These are phyloP conservation scores for Neophaeococcomyces mojaviensis DNA, from an alignment of 2,329 filamentous ascomycete species.

Conservation along the genomic window DNA sequence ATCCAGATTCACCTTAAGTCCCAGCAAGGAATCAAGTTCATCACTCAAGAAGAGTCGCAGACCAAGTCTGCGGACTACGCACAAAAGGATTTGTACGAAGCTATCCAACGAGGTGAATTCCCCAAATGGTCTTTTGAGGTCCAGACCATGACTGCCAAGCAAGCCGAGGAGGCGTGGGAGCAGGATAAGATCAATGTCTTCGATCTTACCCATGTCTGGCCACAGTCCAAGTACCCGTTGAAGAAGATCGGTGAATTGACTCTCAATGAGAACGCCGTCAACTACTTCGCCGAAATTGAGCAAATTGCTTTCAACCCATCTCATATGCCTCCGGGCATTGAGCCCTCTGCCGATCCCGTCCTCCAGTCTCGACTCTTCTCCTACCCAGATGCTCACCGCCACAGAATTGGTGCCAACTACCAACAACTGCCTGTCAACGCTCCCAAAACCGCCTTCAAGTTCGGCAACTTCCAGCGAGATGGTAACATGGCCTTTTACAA, in stretches of 20 bases:
- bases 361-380: constrained; percentile 64
- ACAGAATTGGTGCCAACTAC: constrained; percentile 58
- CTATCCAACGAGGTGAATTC: constrained; percentile 47
- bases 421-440: constrained; percentile 58
- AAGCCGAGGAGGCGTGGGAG: constrained; percentile 64
- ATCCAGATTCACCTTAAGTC: constrained; percentile 47
- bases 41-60: constrained; percentile 45
- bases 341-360: constrained; percentile 63
- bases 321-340: constrained; percentile 59
- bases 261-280: constrained; percentile 49
- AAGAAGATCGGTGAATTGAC: constrained; percentile 47
- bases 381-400: constrained; percentile 60
- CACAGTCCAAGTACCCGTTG: constrained; percentile 45
- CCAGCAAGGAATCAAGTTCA: constrained; percentile 45
- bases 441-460: constrained; percentile 41
- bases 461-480: constrained; percentile 64
- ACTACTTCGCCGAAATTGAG: constrained; percentile 61
- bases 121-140: constrained; percentile 45
- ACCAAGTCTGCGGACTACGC: constrained; percentile 46
- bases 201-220: constrained; percentile 49
- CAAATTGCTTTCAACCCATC: constrained; percentile 63
- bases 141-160: constrained; percentile 46
- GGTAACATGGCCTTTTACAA: constrained; percentile 63
- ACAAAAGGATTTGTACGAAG: constrained; percentile 46
- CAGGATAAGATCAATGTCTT: constrained; percentile 49